phyloP scores from a whole-genome alignment of 129 eudicot genomes.

The Flaveria robusta region DNA sequence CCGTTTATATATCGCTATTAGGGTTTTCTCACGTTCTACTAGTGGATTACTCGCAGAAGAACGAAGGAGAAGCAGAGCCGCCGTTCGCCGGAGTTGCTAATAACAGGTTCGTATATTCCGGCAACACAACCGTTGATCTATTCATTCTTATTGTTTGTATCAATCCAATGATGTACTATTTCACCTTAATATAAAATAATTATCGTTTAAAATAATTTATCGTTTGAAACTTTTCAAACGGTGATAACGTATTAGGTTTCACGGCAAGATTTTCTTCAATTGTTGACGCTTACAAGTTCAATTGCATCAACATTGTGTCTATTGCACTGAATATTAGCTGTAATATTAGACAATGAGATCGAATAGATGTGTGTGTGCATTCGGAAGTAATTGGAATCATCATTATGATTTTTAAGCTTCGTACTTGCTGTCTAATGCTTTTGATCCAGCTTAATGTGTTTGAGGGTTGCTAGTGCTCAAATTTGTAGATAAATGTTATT shows the following conservation, averaged over 20 bases:
- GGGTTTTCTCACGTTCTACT: constrained; percentile 23
- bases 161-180: neutral
- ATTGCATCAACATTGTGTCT: neutral
- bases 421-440: neutral
- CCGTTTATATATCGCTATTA: constrained; percentile 27
- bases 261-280: neutral
- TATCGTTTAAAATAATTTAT: too few relatives aligned
- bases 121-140: too few relatives aligned
- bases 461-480: neutral
- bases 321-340: neutral
- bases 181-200: neutral
- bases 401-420: neutral
- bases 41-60: constrained; percentile 21
- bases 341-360: neutral
- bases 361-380: neutral
- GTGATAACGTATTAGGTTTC: too few relatives aligned
- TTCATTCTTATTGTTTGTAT: neutral
- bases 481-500: neutral
- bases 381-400: neutral
- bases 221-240: too few relatives aligned
- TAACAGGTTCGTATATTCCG: constrained; percentile 9
- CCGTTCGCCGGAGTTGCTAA: constrained; percentile 31
- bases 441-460: neutral
- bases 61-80: constrained; percentile 22
- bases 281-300: neutral